phyloP scores from a whole-genome alignment of 352 stramenopile species.

The Blastocystis hominis region DNA sequence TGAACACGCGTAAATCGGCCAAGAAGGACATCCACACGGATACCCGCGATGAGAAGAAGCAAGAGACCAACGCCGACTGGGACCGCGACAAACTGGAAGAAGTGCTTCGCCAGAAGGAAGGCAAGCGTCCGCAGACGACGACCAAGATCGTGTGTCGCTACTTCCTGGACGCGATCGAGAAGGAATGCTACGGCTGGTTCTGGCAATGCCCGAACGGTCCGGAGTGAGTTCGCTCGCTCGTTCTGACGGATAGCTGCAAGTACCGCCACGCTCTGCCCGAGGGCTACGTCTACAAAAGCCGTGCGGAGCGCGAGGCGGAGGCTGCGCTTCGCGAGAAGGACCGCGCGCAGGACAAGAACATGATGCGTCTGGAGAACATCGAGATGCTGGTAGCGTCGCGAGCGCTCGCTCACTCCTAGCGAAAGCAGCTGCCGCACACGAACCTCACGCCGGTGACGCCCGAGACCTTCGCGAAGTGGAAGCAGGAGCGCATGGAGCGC shows the following conservation, averaged over 20 bases:
- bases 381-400: constrained; percentile 64
- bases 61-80: constrained; percentile 65
- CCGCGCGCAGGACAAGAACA: constrained; percentile 71
- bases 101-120: constrained; percentile 55
- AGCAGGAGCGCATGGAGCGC: constrained; percentile 65
- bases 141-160: constrained; percentile 69
- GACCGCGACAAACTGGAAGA: constrained; percentile 75
- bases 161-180: constrained; percentile 79
- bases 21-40: constrained; percentile 81
- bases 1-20: constrained; percentile 70
- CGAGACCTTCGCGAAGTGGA: constrained; percentile 77
- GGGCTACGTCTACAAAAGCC: constrained; percentile 77
- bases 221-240: constrained; percentile 68
- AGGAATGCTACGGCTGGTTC: constrained; percentile 78
- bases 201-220: constrained; percentile 77
- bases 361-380: constrained; percentile 80
- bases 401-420: constrained; percentile 56
- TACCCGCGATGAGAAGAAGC: constrained; percentile 68
- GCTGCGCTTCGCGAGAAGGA: constrained; percentile 62
- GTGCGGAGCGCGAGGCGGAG: constrained; percentile 73
- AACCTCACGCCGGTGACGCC: constrained; percentile 75
- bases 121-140: constrained; percentile 43
- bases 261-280: constrained; percentile 75
- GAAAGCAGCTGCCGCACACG: constrained; percentile 72
- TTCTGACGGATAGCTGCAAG: constrained; percentile 59